A percentile compares a stretch with the other conserved stretches of the same genome.
These are phyloP conservation scores for Eucalyptus sideroxylon DNA, from an alignment of 345 rosid genomes.

Conservation along the genomic window DNA sequence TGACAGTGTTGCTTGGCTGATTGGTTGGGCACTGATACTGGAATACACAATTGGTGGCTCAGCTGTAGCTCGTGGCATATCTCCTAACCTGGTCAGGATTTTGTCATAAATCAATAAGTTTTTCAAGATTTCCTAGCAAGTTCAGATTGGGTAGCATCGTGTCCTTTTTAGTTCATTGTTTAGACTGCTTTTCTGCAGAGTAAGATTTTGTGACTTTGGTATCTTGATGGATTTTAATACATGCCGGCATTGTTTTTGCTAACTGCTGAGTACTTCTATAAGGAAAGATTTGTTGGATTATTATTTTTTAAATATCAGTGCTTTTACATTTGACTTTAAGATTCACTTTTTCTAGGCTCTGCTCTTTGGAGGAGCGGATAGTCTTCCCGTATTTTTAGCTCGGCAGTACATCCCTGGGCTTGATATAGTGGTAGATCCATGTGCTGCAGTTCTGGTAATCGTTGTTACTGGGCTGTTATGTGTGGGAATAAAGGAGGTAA, in stretches of 20 bases:
- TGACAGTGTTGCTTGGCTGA: constrained; percentile 81
- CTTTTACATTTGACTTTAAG: not conserved
- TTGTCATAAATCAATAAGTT: not conserved
- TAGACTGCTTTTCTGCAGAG: not conserved
- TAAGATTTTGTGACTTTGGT: not conserved
- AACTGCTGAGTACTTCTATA: not conserved
- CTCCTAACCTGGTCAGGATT: constrained; percentile 8
- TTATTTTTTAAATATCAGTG: not conserved
- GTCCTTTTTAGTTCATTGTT: not conserved
- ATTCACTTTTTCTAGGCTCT: constrained; percentile 35
- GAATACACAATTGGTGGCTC: constrained; percentile 97
- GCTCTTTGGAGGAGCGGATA: constrained; percentile 79
- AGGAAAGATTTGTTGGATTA: not conserved
- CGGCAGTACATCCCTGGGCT: constrained; percentile 84
- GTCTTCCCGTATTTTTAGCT: constrained; percentile 63
- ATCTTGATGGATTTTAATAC: not conserved
- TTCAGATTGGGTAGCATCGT: not conserved
- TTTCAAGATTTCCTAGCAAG: not conserved
- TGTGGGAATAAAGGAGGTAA: constrained; percentile 94
- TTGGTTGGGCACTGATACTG: constrained; percentile 90
- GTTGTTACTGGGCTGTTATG: constrained; percentile 87
- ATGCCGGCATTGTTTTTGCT: not conserved
- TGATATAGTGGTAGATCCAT: constrained; percentile 81
- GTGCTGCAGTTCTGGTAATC: constrained; percentile 74
- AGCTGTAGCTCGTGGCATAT: constrained; percentile 55